Conservation (phyloP, 1,139 yeast species). For the Lodderomyces margitis region DNA sequence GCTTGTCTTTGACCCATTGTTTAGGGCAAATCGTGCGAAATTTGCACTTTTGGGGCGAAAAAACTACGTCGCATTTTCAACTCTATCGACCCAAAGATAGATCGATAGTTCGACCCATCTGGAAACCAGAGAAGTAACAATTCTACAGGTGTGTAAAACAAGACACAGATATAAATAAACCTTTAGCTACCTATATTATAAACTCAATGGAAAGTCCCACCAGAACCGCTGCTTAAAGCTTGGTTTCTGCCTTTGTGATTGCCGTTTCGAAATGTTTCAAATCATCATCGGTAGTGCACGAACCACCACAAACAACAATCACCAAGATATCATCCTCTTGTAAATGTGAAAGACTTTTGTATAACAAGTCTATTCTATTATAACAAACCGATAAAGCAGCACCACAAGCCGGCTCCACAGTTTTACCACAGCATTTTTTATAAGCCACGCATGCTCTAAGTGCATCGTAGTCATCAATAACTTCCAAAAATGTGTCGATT, state of each 20-base stretch:
- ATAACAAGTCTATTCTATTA: slow-evolving; percentile 32
- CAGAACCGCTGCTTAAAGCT: slow-evolving; percentile 13
- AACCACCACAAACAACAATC: slow-evolving; percentile 67
- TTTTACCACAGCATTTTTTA: slow-evolving; percentile 46
- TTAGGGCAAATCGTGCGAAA: background rate
- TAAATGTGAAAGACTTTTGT: slow-evolving; percentile 30
- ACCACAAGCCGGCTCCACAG: slow-evolving; percentile 78
- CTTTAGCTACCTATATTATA: too few relatives aligned
- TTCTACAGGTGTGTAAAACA: too few relatives aligned
- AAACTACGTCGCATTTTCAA: too few relatives aligned
- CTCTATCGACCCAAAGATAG: background rate
- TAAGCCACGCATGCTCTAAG: slow-evolving; percentile 49
- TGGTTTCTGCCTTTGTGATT: slow-evolving; percentile 15
- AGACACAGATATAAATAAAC: too few relatives aligned
- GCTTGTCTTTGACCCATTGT: background rate
- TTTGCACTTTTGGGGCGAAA: background rate
- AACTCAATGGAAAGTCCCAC: too few relatives aligned
- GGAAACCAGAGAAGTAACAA: too few relatives aligned
- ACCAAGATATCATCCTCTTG: slow-evolving; percentile 50
- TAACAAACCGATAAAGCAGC: slow-evolving; percentile 59
- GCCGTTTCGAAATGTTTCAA: slow-evolving; percentile 14
- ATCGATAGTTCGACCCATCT: background rate
- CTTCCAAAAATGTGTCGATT: slow-evolving; percentile 36
- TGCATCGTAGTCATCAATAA: slow-evolving; percentile 57
- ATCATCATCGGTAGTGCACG: slow-evolving; percentile 33